Base-by-base conservation (phyloP, 768 basidiomycete species). In the Chalciporus sphaerocephalus region DNA sequence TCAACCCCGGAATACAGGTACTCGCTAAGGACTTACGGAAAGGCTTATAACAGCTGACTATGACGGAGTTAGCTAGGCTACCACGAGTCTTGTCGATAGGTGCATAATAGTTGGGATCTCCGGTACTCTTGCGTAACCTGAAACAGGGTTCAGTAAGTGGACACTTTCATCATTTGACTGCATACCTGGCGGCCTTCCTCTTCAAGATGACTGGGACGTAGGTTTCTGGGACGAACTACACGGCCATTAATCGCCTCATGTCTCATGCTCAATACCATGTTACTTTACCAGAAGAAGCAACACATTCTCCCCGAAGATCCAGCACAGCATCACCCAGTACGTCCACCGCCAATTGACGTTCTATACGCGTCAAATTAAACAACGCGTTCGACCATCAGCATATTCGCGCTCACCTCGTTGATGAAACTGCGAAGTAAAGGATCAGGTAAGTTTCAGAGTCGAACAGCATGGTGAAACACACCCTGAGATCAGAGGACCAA, bases 311-410 rank as follows among this genome's bases (percentile, higher is more conserved):
- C 65, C 65, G 38, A 76, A 79, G 1, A 76, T 71, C 91, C 89
- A 92, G 17, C 85, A 85, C 2, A 83, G 49, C 46, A 84, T 60
- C 13, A 85, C 65, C 45, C 81, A 79, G 65, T 83, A 92, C 0
- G 87, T 87, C 89, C 88, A 92, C 48, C 85, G 66, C 86, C 85
- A 87, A 37, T 74, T 55, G 1, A 74, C 50, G 52, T 82, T 69
- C 77, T 86, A 38, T 33, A 35, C 1, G 27, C 2, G 25, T 20
- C 1, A 13, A 41, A 39, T 53, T 35, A 52, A 42, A 38, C 42
- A 16, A 20, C 9, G 27, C 6, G 33, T n/a, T 5, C 40, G 23
- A 30, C n/a, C 11, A 20, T 12, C 23, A 17, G n/a, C 21, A 21
- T 15, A 22, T 15, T 22, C 10, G 9, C n/a, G 45, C 69, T 42